Conservation (phyloP, 805 yeast species). For the Wickerhamiella occidentalis region DNA sequence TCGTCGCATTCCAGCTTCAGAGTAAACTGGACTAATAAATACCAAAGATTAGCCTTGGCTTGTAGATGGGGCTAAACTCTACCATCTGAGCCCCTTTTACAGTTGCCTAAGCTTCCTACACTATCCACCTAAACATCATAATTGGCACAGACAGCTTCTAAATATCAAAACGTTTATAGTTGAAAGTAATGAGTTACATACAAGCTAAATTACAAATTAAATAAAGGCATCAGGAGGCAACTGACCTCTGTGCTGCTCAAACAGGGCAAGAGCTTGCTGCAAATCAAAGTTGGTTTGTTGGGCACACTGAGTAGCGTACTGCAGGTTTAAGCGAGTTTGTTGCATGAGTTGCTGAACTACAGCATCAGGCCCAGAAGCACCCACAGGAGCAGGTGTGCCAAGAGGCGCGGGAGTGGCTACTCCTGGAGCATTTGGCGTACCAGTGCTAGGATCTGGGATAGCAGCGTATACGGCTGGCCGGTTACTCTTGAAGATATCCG, state of each 20-base stretch:
- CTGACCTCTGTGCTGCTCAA: constrained; percentile 51
- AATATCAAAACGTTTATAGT: not conserved
- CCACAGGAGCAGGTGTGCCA: not conserved
- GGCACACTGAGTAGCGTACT: constrained; percentile 68
- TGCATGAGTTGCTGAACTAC: constrained; percentile 50
- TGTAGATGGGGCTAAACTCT: too few relatives aligned
- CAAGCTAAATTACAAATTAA: constrained; percentile 5
- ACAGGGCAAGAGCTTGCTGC: constrained; percentile 54
- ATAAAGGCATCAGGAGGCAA: constrained; percentile 48
- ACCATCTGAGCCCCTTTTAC: too few relatives aligned
- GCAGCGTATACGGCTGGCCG: not conserved
- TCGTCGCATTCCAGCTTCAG: too few relatives aligned
- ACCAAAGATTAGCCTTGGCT: too few relatives aligned
- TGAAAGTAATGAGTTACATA: not conserved
- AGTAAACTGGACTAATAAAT: too few relatives aligned
- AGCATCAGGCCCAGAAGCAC: constrained; percentile 39
- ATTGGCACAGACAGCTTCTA: not conserved
- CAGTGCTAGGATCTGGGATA: not conserved
- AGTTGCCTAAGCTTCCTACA: too few relatives aligned
- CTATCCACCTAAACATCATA: too few relatives aligned
- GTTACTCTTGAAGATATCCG: constrained; percentile 2
- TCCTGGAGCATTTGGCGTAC: not conserved
- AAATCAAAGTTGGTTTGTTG: constrained; percentile 83
- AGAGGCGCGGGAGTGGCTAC: not conserved
- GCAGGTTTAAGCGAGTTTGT: constrained; percentile 66